phyloP scores from a whole-genome alignment of 495 filamentous ascomycete genomes.

The Penicillium manginii region DNA sequence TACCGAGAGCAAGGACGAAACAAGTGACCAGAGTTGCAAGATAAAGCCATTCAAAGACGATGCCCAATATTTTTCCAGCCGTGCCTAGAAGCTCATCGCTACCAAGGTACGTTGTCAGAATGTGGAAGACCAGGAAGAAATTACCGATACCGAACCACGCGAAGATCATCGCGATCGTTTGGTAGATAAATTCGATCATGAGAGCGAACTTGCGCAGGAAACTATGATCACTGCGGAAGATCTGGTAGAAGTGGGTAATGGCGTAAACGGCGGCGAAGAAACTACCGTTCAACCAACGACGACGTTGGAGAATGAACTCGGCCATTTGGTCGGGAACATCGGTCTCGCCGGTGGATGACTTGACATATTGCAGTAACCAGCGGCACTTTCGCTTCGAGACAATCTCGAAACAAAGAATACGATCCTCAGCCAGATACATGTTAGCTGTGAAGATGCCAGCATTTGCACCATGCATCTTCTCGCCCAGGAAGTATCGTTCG shows the following conservation, averaged over 20 bases:
- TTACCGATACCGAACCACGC: conserved; percentile 99
- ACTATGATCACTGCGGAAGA: conserved; percentile 90
- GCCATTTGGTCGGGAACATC: conserved; percentile 96
- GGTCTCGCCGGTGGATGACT: conserved; percentile 93
- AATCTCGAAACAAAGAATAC: conserved; percentile 98
- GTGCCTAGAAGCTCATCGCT: conserved; percentile 67
- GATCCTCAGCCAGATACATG: conserved; percentile 99
- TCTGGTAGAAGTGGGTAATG: conserved; percentile 89
- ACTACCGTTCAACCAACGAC: conserved; percentile 96
- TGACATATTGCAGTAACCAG: conserved; percentile 98
- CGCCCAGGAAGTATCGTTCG: conserved; percentile 96
- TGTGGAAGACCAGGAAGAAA: conserved; percentile 99
- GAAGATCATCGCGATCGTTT: conserved; percentile 95
- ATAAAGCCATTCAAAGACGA: conserved; percentile 97
- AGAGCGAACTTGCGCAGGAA: conserved; percentile 87
- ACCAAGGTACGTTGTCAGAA: conserved; percentile 85
- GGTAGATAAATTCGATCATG: conserved; percentile 89
- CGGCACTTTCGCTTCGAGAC: conserved; percentile 95
- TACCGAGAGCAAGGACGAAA: conserved; percentile 93
- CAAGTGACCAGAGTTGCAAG: conserved; percentile 89
- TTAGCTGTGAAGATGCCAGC: conserved; percentile 99
- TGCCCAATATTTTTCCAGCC: conserved; percentile 75
- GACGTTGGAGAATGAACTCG: conserved; percentile 93
- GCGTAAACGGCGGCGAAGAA: conserved; percentile 99
- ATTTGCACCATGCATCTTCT: conserved; percentile 95